Evolutionary conservation across 164 flowering plant genomes (phyloP), one percentile per base, ranked within the genome.

Genomic region (Dillenia turbinata): DNA sequence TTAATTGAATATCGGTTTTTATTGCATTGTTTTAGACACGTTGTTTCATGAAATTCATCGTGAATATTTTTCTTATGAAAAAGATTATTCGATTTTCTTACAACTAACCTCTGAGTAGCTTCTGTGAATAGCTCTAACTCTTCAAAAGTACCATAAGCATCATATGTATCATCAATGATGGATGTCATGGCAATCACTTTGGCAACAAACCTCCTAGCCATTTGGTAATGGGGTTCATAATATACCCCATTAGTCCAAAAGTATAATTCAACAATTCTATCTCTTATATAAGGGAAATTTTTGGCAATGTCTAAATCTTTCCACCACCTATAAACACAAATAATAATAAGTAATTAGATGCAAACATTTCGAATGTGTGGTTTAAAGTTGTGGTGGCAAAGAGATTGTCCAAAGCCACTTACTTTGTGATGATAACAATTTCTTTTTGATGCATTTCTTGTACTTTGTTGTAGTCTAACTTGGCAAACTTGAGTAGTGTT

Each of bases 391-490:
- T 33, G 5, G 6, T 33, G 40, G 40, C 40, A 5, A 33, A 33
- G 40, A 19, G 7, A 33, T 33, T 5, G 40, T 6, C 7, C 40
- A 4, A 6, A 33, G 6, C 6, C 7, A 47, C 63, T 56, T 52
- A 77, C 88, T 65, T 77, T 9, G 79, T 13, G 40, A 83, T 50
- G 0, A 68, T 67, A 2, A 63, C 26, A 11, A 80, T 63, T 59
- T 87, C 88, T 47, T 60, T 61, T 54, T 69, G 73, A 54, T 85
- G 80, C 51, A 71, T 8, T 47, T 62, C 19, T 57, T 85, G 89
- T 40, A 85, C n/a, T 1, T 66, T 2, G 53, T 83, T 85, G 69
- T 78, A 87, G 65, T 87, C 89, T 14, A 78, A n/a, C 59, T 81
- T 84, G 1, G 88, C 89, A 40, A 87, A 63, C 10, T 52, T 58